Evolutionary conservation across 441 rosid genomes (phyloP).

Genomic region (Gossypium gossypioides): DNA sequence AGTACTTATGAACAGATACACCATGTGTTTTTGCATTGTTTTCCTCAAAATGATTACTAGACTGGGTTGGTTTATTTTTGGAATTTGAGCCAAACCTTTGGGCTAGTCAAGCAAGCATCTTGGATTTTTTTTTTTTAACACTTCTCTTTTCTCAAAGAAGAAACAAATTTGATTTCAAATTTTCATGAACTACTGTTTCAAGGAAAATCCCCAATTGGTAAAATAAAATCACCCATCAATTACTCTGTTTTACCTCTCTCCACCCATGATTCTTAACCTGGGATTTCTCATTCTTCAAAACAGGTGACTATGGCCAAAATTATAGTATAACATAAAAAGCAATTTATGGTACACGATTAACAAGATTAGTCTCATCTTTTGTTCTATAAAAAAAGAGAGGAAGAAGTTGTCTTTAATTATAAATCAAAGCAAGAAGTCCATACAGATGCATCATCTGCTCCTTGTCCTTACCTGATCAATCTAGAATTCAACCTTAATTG

Average conservation of each 20-base stretch:
- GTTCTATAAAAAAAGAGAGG: neutral
- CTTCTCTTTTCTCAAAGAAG: neutral
- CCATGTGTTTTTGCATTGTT: constrained; percentile 78
- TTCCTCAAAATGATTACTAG: constrained; percentile 41
- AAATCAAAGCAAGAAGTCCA: neutral
- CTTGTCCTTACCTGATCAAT: neutral
- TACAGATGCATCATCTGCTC: neutral
- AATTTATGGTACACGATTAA: constrained; percentile 10
- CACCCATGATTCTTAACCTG: neutral
- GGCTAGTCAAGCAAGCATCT: constrained; percentile 13
- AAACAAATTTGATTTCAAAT: constrained; percentile 13
- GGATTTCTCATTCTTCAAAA: constrained; percentile 16
- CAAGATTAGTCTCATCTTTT: constrained; percentile 14
- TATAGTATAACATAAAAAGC: constrained; percentile 16
- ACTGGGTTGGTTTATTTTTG: constrained; percentile 37
- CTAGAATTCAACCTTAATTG: neutral
- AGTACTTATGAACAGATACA: constrained; percentile 12
- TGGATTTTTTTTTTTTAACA: constrained; percentile 14
- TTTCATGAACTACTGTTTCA: constrained; percentile 4
- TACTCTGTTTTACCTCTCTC: neutral
- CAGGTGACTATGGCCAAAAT: constrained; percentile 25
- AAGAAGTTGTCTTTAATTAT: neutral
- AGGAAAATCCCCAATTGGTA: neutral
- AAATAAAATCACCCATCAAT: neutral
- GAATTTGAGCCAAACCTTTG: constrained; percentile 33